Base-by-base conservation (phyloP, 208 protist species). In the Trypanosoma cruzi region DNA sequence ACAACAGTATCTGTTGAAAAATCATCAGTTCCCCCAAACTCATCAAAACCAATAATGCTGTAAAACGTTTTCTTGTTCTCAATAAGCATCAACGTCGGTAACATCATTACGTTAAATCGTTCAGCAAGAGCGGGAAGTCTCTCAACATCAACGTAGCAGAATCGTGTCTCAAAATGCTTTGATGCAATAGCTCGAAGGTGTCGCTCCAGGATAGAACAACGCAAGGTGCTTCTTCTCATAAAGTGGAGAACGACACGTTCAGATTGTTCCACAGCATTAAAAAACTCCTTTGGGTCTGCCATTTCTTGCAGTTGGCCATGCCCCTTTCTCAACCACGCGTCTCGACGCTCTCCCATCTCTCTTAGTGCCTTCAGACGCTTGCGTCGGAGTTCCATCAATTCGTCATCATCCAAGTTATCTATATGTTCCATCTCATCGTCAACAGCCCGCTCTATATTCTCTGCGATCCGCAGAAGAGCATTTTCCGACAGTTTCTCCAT, bases 41-140 rank as follows among this genome's bases (percentile, higher is more conserved):
- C 92, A 75, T 98, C 94, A 62, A 98, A 96, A n/a, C 94, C 94
- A 57, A 97, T 96, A 68, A 98, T 97, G 68, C 87, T 94, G 83
- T 97, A 85, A 57, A 94, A 87, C 18, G 89, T 96, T 37, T 96
- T 88, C 32, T 90, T 88, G 49, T 91, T 89, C 61, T 96, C 86
- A n/a, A 97, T 80, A 20, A 98, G 84, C 85, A 96, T 95, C 42
- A 98, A 59, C 4, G 94, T 96, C 16, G 94, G 94, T 32, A 98
- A 81, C 88, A 98, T 95, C 68, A 92, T 80, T n/a, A 98, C 85
- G 46, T 93, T 95, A 67, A 97, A 94, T 34, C 85, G 74, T 75
- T 97, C 84, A 28, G 90, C 84, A n/a, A 98, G 81, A 20, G 83
- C 85, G 20, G 86, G 89, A 48, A 92, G 72, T 52, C 91, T 86